Percentiles rank a stretch among this genome's conserved stretches.
Evolutionary conservation across 306 rosid species (phyloP).

Genomic region (Quercus agrifolia): DNA sequence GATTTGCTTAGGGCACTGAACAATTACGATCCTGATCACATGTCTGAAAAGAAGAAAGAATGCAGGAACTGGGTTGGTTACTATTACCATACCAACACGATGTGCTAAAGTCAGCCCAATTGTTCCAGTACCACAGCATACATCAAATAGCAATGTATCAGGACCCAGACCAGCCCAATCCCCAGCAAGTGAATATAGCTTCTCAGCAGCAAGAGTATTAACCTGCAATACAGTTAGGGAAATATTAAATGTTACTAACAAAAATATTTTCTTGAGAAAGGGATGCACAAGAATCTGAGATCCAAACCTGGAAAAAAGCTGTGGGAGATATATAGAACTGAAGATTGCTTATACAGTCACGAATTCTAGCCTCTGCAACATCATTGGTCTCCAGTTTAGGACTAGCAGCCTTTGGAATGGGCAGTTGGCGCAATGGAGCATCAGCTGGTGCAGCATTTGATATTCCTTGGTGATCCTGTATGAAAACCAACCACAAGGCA

Average conservation of each 20-base stretch:
- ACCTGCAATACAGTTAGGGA: conserved; percentile 51
- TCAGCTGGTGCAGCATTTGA: conserved; percentile 90
- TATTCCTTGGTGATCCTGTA: conserved; percentile 90
- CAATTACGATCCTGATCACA: neutral
- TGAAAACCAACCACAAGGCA: conserved; percentile 14
- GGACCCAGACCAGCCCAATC: conserved; percentile 95
- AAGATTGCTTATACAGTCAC: conserved; percentile 79
- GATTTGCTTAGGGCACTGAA: neutral
- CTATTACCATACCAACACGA: conserved; percentile 94
- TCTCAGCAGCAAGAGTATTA: conserved; percentile 95
- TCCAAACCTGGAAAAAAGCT: conserved; percentile 85
- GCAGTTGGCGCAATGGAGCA: conserved; percentile 60
- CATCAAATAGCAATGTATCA: conserved; percentile 86
- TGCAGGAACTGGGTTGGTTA: conserved; percentile 25
- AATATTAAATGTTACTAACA: conserved; percentile 7
- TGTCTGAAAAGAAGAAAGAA: conserved; percentile 1
- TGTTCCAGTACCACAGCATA: conserved; percentile 98
- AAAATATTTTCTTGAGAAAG: neutral
- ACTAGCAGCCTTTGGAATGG: conserved; percentile 32
- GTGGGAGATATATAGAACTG: conserved; percentile 88
- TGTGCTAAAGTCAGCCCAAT: conserved; percentile 96
- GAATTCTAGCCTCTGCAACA: conserved; percentile 61
- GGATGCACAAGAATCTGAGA: conserved; percentile 15
- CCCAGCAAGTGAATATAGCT: conserved; percentile 92
- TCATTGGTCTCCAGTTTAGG: conserved; percentile 32